Evolutionary conservation across 257 asterid species (phyloP).

Genomic region (Primulina tabacum): DNA sequence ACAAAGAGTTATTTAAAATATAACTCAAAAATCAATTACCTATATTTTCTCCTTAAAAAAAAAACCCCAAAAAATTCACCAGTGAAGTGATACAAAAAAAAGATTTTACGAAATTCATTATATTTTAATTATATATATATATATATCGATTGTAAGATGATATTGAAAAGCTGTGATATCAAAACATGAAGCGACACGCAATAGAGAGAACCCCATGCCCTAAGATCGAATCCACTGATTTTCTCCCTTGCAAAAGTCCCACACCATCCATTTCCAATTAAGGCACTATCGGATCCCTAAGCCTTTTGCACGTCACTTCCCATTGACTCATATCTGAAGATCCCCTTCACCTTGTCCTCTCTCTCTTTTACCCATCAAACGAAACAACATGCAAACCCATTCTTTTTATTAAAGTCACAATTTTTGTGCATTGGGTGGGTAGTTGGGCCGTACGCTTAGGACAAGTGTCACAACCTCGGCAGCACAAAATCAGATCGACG

Average conservation of each 20-base stretch:
- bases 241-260: background rate
- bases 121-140: too few relatives aligned
- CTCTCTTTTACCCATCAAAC: conserved; percentile 4
- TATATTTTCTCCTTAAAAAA: too few relatives aligned
- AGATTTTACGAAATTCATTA: too few relatives aligned
- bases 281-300: conserved; percentile 3
- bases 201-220: too few relatives aligned
- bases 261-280: background rate
- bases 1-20: too few relatives aligned
- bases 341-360: background rate
- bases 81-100: too few relatives aligned
- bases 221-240: background rate
- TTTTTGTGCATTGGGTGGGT: background rate
- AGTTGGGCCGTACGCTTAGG: background rate
- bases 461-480: conserved; percentile 20
- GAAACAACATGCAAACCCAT: conserved; percentile 9
- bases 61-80: too few relatives aligned
- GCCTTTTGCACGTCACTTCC: conserved; percentile 5
- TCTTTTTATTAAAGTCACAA: background rate
- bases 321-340: conserved; percentile 16
- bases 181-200: too few relatives aligned
- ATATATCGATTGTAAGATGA: too few relatives aligned
- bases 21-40: too few relatives aligned
- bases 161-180: too few relatives aligned
- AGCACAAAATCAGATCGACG: conserved; percentile 16